Evolutionary conservation across 345 rosid species (phyloP), one percentile per base, ranked within the genome.

Genomic region (Boechera stricta): DNA sequence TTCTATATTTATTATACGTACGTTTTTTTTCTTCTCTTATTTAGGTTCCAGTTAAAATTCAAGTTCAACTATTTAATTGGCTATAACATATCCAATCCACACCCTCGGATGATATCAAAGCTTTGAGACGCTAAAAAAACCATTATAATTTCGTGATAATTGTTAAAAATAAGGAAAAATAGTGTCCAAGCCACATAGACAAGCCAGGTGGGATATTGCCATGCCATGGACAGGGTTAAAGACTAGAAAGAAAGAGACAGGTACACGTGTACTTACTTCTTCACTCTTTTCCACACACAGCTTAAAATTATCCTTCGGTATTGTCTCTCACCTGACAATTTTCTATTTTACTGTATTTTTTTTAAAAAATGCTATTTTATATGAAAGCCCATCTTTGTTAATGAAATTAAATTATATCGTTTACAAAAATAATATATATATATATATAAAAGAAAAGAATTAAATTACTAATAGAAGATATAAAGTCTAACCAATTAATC

Each of bases 251-350:
- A 31, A 12, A 26, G 53, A 28, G 47, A 55, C 2, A 74, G 31
- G 53, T 69, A 76, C 68, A 75, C 69, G 73, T 49, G 68, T 58
- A 52, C 24, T 16, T 16, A 16, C 16, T 21, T 21, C 35, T 10
- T 51, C 35, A 57, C 39, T 74, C 58, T 47, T 35, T 32, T 45
- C 65, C 72, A 24, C 71, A 73, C 47, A 36, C 73, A 56, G 3
- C 57, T 56, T 33, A 3, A 56, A 21, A 33, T 56, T 64, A 58
- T 35, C 58, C 78, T 67, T 57, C 3, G 73, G 60, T 66, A 56
- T 74, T 55, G 57, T 56, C 45, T 56, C 44, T 41, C 58, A 55
- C 66, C 73, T 57, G 73, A 67, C 24, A 10, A 33, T 55, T 55
- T 45, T 55, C 4, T 10, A 18, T 4, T 55, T 42, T 4, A 10